Evolutionary conservation across 441 rosid genomes (phyloP).

Genomic region (Mallotus japonicus): DNA sequence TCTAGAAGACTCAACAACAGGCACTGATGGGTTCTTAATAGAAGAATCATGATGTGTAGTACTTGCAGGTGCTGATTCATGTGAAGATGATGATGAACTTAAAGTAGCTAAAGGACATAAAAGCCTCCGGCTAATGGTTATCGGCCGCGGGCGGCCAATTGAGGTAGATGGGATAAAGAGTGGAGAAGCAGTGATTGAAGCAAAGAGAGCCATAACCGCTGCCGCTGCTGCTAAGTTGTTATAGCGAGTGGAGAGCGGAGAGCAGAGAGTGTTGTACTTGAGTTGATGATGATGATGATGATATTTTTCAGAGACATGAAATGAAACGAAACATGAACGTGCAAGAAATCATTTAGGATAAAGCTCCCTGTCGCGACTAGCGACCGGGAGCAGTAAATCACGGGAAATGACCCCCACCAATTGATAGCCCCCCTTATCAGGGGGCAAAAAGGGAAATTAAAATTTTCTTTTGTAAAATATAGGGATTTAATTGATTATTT

Average conservation of each 20-base stretch:
- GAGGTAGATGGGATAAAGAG: slow-evolving; percentile 33
- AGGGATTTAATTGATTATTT: too few species aligned
- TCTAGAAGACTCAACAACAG: slow-evolving; percentile 32
- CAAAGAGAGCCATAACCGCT: slow-evolving; percentile 40
- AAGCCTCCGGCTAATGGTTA: slow-evolving; percentile 29
- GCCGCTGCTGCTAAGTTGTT: too few species aligned
- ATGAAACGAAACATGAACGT: too few species aligned
- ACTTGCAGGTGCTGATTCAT: slow-evolving; percentile 11
- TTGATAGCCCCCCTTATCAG: too few species aligned
- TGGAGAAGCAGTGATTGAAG: slow-evolving; percentile 37
- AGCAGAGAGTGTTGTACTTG: not conserved
- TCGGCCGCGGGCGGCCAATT: slow-evolving; percentile 10
- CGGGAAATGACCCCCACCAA: too few species aligned
- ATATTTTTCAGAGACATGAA: too few species aligned
- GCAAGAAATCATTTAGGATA: too few species aligned
- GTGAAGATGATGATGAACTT: slow-evolving; percentile 36
- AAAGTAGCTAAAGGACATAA: slow-evolving; percentile 41
- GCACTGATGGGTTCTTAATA: slow-evolving; percentile 23
- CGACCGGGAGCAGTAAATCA: too few species aligned
- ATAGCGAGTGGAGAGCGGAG: not conserved
- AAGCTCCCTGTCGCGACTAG: too few species aligned
- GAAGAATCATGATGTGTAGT: slow-evolving; percentile 21
- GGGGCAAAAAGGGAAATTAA: too few species aligned
- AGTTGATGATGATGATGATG: too few species aligned
- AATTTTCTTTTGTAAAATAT: too few species aligned